Conservation (phyloP, 2,329 filamentous ascomycete species). For the Aspergillus nomiae region DNA sequence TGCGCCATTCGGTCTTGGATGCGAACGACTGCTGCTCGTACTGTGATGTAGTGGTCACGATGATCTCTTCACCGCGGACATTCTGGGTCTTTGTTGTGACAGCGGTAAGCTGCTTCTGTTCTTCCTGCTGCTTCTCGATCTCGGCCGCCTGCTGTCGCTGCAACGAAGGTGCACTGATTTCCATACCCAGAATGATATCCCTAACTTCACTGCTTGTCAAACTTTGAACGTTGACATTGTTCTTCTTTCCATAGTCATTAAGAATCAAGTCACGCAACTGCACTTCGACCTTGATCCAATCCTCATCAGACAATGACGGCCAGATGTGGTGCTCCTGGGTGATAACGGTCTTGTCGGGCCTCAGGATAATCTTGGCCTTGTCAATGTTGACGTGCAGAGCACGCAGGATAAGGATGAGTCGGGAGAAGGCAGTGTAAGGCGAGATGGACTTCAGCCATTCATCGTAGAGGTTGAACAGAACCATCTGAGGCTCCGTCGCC, state of each 20-base stretch:
- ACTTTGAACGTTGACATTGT: slow-evolving; percentile 98
- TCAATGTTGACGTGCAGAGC: slow-evolving; percentile 97
- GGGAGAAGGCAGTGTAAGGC: slow-evolving; percentile 97
- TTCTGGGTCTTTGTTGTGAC: slow-evolving; percentile 99
- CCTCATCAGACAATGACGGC: slow-evolving; percentile 90
- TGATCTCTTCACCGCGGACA: slow-evolving; percentile 93
- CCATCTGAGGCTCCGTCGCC: slow-evolving; percentile 99
- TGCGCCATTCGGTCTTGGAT: slow-evolving; percentile 98
- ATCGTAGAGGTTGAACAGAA: slow-evolving; percentile 97
- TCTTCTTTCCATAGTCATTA: slow-evolving; percentile 99
- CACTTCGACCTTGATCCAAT: slow-evolving; percentile 99
- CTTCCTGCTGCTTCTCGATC: slow-evolving; percentile 98
- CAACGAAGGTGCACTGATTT: slow-evolving; percentile 96
- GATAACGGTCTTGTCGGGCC: slow-evolving; percentile 96
- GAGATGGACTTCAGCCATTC: slow-evolving; percentile 99
- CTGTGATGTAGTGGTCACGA: slow-evolving; percentile 96
- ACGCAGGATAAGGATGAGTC: slow-evolving; percentile 87
- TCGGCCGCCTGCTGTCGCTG: slow-evolving; percentile 97
- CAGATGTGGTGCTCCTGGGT: slow-evolving; percentile 99
- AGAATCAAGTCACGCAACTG: slow-evolving; percentile 92
- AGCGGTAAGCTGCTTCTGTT: slow-evolving; percentile 93
- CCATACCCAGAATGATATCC: slow-evolving; percentile 99
- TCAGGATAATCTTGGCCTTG: slow-evolving; percentile 93
- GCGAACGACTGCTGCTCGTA: slow-evolving; percentile 98
- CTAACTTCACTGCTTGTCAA: slow-evolving; percentile 95